Base-by-base conservation (phyloP, 352 stramenopile species). In the Phytophthora foliorum region DNA sequence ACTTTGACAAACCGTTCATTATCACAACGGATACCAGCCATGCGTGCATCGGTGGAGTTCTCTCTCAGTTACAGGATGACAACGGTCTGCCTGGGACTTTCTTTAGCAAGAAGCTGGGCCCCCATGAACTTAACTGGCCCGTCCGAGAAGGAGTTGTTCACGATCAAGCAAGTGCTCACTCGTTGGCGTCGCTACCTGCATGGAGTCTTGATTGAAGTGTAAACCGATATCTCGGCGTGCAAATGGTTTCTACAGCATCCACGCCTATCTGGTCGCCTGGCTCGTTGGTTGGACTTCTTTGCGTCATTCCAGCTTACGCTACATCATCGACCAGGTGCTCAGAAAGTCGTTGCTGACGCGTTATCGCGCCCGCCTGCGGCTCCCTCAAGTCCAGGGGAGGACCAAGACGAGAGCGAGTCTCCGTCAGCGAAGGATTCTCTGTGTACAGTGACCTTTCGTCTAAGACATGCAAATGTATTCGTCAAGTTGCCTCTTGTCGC, bases 181-280 rank as follows among this genome's bases (percentile, higher is more conserved):
- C n/a, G n/a, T n/a, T n/a, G n/a, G n/a, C n/a, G n/a, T n/a, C n/a
- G n/a, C n/a, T n/a, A n/a, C n/a, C n/a, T n/a, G n/a, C 53, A 60
- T 42, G 38, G 53, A 6, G 24, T 29, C 3, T 21, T 6, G 14
- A 51, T 60, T 25, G 39, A 60, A 29, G 53, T 60, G 1, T 51
- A 42, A 14, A 60, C 53, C 2, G 39, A 60, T 27, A 60, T 42
- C 53, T 41, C 53, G 24, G 53, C 39, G 13, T 52, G 38, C 38
- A 60, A 60, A 24, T 60, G 53, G 53, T 60, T 60, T 50, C 27
- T 60, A 22, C 38, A 60, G 8, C 53, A 60, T 41, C 53, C 53
- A 25, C 38, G 53, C 22, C 14, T 60, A n/a, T 60, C 53, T 6
- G 53, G 53, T 31, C 53, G 39, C 6, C 53, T 60, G 2, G 39